Base-by-base conservation (phyloP, 179 eudicot species). In the Corrigiola litoralis region DNA sequence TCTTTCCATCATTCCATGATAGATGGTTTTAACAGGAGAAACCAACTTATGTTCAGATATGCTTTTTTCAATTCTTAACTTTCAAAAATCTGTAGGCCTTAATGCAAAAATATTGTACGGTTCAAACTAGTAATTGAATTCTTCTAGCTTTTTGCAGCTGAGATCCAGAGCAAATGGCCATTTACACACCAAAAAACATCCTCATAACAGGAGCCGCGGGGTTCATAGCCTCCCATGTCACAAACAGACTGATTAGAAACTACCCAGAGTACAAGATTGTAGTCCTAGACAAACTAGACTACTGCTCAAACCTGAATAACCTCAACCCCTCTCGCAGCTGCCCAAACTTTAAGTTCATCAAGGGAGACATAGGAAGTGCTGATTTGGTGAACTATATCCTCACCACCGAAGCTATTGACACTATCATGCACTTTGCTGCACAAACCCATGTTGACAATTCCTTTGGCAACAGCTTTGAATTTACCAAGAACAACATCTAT, bases 391-490 rank as follows among this genome's bases (percentile, higher is more conserved):
- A 73, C 65, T 77, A 32, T 63, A 69, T 80, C 28, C 75, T 77
- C 34, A 56, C 71, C n/a, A 68, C 81, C 4, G 77, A 77, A 47
- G 40, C 65, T 36, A 74, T 80, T 7, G 84, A 80, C 78, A 80
- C 84, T 2, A 72, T 77, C 6, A 74, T 80, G 81, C 79, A 80
- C 78, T 80, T 80, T 59, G 84, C 84, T 18, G 83, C 83, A 37
- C 80, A 73, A 29, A 80, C 84, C 61, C 83, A 80, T 31, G 83
- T 80, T n/a, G 83, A 80, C 59, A 80, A 76, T 61, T 80, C 83
- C 47, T 75, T 79, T 36, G 75, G 74, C 24, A 72, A 79, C 69
- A 75, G 80, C 56, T 69, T 79, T 20, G 75, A 69, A 67, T 78
- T 73, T 53, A 78, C 75, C 66, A 70, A 70, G 66, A 78, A 78